Evolutionary conservation across 345 rosid genomes (phyloP).

Genomic region (Abelmoschus esculentus): DNA sequence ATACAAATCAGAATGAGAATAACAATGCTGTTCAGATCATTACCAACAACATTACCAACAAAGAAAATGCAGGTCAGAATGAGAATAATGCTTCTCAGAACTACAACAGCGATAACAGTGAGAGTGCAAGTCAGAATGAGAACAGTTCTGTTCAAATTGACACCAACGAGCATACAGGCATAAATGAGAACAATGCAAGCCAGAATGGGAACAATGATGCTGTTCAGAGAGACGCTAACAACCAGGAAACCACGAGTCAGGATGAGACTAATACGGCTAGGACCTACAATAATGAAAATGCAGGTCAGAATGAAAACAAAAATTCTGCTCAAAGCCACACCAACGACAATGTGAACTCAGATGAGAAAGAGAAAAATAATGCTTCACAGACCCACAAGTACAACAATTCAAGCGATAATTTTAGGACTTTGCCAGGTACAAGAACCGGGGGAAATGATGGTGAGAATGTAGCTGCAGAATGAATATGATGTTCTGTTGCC

Average conservation of each 20-base stretch:
- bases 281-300: background rate
- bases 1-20: background rate
- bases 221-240: background rate
- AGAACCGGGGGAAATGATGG: conserved; percentile 23
- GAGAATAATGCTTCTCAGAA: background rate
- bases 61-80: background rate
- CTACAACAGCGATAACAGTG: no score
- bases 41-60: background rate
- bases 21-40: background rate
- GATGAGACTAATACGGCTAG: conserved; percentile 6
- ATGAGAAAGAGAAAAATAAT: background rate
- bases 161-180: no score
- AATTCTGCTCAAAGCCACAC: conserved; percentile 10
- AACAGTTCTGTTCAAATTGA: no score
- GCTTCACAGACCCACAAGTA: background rate
- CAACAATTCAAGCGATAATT: conserved; percentile 15
- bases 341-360: background rate
- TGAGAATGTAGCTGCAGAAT: conserved; percentile 42
- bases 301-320: background rate
- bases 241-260: conserved; percentile 1
- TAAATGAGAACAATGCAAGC: no score
- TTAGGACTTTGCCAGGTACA: conserved; percentile 36
- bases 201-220: background rate
- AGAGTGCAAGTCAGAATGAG: no score
- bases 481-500: conserved; percentile 5